These are phyloP conservation scores for Carpinus fangiana DNA, from an alignment of 306 rosid genomes.

Conservation along the genomic window DNA sequence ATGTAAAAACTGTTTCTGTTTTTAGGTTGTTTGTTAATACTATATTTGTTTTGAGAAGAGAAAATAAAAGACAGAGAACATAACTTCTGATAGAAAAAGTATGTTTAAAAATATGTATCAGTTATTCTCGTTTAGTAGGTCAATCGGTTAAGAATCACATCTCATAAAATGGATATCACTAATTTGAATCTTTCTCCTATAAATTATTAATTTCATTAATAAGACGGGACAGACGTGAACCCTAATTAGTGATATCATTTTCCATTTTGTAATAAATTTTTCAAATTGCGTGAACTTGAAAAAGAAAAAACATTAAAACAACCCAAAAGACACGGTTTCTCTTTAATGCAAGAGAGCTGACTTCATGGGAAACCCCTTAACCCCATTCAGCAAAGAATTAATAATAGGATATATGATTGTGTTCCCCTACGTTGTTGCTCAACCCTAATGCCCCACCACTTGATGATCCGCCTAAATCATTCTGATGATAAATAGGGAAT, in stretches of 20 bases:
- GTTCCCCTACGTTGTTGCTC: background rate
- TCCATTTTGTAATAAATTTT: background rate
- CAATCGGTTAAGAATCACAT: too few species aligned
- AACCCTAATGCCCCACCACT: slow-evolving; percentile 6
- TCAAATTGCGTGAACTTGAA: background rate
- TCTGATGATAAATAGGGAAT: background rate
- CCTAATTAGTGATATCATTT: slow-evolving; percentile 8
- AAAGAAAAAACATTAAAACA: background rate
- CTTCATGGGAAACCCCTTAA: slow-evolving; percentile 17
- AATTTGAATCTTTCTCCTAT: too few species aligned
- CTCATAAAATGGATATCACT: too few species aligned
- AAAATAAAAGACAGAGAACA: background rate
- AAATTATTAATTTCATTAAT: background rate
- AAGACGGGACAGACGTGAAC: slow-evolving; percentile 6
- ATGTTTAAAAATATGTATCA: too few species aligned
- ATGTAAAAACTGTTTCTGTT: too few species aligned
- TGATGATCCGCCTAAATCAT: background rate
- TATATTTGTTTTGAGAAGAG: too few species aligned
- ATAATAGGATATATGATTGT: background rate
- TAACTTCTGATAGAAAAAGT: too few species aligned
- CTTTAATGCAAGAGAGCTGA: slow-evolving; percentile 41
- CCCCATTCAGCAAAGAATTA: slow-evolving; percentile 6
- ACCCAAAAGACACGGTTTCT: slow-evolving; percentile 39
- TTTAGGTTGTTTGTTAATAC: too few species aligned
- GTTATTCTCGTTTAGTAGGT: too few species aligned